phyloP scores from a whole-genome alignment of 2,329 filamentous ascomycete species.

The Exophiala xenobiotica region DNA sequence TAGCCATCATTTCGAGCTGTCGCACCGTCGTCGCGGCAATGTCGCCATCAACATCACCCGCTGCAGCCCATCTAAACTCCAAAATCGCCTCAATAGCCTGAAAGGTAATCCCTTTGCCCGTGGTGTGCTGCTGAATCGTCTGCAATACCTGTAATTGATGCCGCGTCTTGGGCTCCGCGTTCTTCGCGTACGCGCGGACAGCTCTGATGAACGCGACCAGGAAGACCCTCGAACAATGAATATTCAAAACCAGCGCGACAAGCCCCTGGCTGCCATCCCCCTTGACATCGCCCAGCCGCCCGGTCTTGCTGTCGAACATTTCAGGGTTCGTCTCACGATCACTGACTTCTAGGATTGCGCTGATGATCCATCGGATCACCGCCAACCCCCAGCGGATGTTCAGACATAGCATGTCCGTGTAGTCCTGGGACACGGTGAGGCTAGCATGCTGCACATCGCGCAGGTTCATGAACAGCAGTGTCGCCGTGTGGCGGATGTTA shows the following conservation, averaged over 20 bases:
- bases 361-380: conserved; percentile 56
- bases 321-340: conserved; percentile 34
- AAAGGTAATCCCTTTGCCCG: conserved; percentile 26
- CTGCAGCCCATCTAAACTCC: conserved; percentile 21
- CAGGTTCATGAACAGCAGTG: conserved; percentile 21
- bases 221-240: conserved; percentile 71
- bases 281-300: conserved; percentile 19
- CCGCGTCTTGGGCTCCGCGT: conserved; percentile 60
- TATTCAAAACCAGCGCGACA: conserved; percentile 61
- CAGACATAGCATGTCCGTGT: conserved; percentile 69
- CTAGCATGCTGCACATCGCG: conserved; percentile 22
- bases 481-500: conserved; percentile 27
- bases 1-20: conserved; percentile 31
- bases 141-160: conserved; percentile 51
- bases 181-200: conserved; percentile 24
- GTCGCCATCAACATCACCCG: conserved; percentile 33
- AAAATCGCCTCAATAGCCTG: conserved; percentile 27
- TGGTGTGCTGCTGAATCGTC: conserved; percentile 38
- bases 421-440: conserved; percentile 50
- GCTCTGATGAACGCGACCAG: conserved; percentile 56
- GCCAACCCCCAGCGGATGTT: conserved; percentile 78
- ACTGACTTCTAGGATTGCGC: conserved; percentile 51
- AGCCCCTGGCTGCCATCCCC: conserved; percentile 37
- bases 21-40: conserved; percentile 18
- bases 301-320: conserved; percentile 24